Evolutionary conservation across 495 filamentous ascomycete genomes (phyloP).

Genomic region (Hypoxylon trugodes): DNA sequence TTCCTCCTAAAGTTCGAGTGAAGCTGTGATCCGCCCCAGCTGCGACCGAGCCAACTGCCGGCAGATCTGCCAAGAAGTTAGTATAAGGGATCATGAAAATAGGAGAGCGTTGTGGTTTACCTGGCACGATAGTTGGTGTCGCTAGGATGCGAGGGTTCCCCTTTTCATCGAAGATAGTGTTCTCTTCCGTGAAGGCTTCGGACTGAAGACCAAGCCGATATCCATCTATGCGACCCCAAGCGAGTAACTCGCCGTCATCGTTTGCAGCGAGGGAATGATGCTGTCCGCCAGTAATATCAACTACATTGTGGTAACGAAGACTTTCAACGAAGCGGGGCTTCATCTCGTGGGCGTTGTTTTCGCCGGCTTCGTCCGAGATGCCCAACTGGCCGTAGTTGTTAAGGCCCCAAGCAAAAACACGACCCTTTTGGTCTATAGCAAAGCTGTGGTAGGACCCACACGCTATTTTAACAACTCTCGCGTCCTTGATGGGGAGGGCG

Average conservation of each 20-base stretch:
- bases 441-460: conserved; percentile 79
- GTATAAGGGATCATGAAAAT: not conserved
- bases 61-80: conserved; percentile 14
- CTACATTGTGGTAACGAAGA: conserved; percentile 62
- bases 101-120: conserved; percentile 18
- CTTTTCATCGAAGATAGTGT: conserved; percentile 63
- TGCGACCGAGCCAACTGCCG: conserved; percentile 49
- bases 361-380: conserved; percentile 70
- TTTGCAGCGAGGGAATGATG: conserved; percentile 74
- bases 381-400: conserved; percentile 87
- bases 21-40: conserved; percentile 68
- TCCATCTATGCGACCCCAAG: conserved; percentile 75
- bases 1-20: conserved; percentile 65
- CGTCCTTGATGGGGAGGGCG: conserved; percentile 55
- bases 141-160: conserved; percentile 62
- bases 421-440: conserved; percentile 73
- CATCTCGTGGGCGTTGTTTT: conserved; percentile 60
- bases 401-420: conserved; percentile 84
- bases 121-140: conserved; percentile 52
- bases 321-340: conserved; percentile 41
- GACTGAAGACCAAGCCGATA: conserved; percentile 66
- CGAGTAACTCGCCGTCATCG: conserved; percentile 66
- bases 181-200: conserved; percentile 58
- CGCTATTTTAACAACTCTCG: conserved; percentile 61
- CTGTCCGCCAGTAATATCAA: conserved; percentile 65